Conservation (phyloP, 2,329 filamentous ascomycete species). For the Anthostomella pinea region DNA sequence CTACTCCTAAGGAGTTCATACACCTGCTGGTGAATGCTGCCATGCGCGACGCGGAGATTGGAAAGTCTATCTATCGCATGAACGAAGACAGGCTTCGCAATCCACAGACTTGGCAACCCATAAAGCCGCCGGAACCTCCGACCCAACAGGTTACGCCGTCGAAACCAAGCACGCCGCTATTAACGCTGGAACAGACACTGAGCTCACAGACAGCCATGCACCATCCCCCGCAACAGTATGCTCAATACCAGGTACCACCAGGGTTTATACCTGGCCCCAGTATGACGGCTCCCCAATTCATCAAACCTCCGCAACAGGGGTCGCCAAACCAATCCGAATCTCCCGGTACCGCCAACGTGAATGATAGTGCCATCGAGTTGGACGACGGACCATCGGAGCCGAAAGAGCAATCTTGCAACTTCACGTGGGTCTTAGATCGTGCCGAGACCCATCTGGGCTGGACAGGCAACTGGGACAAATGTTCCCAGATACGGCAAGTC, state of each 20-base stretch:
- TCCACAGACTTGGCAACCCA: constrained; percentile 13
- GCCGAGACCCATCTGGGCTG: constrained; percentile 18
- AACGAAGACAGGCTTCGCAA: constrained; percentile 12
- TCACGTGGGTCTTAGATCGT: constrained; percentile 15
- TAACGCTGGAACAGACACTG: too few relatives aligned
- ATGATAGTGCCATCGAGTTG: constrained; percentile 1
- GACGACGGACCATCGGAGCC: constrained; percentile 5
- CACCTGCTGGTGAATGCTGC: constrained; percentile 20
- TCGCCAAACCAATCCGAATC: neutral
- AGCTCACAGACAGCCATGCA: too few relatives aligned
- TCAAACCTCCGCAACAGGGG: neutral
- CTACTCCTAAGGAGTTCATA: constrained; percentile 19
- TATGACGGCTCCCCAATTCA: neutral
- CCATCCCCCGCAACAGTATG: neutral
- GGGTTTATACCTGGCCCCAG: neutral
- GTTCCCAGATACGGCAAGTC: constrained; percentile 9
- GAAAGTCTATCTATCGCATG: constrained; percentile 10
- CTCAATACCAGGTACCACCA: neutral
- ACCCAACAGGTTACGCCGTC: neutral
- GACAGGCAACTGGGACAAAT: constrained; percentile 16
- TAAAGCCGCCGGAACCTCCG: constrained; percentile 1
- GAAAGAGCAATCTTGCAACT: constrained; percentile 13
- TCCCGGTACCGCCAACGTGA: neutral
- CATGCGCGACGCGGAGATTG: constrained; percentile 15
- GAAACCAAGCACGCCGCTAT: neutral